Conservation (phyloP, 495 filamentous ascomycete species). For the Recurvomyces mirabilis region DNA sequence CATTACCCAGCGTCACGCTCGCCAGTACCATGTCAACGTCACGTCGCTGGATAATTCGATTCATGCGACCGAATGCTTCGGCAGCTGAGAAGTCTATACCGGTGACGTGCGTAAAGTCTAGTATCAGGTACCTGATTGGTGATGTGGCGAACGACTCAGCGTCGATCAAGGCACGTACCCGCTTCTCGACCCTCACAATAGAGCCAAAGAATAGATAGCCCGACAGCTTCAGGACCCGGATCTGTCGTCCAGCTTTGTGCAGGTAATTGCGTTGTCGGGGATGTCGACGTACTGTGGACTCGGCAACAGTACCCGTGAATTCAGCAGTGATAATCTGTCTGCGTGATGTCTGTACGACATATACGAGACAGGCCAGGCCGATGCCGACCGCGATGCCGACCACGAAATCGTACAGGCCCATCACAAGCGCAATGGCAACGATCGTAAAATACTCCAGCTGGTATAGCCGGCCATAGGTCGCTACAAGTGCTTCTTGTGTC, state of each 20-base stretch:
- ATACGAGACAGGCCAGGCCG: conserved; percentile 77
- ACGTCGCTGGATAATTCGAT: conserved; percentile 60
- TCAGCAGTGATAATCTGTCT: conserved; percentile 77
- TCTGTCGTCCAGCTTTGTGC: conserved; percentile 72
- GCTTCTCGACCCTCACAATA: conserved; percentile 84
- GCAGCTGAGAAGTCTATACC: conserved; percentile 92
- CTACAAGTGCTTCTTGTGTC: conserved; percentile 72
- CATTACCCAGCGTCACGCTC: conserved; percentile 59
- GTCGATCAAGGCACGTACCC: conserved; percentile 67
- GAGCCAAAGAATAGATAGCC: conserved; percentile 79
- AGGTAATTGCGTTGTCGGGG: conserved; percentile 80
- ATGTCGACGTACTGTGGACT: conserved; percentile 84
- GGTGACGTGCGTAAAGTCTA: conserved; percentile 80
- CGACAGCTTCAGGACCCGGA: conserved; percentile 76
- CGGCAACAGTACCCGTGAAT: conserved; percentile 74
- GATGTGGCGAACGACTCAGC: conserved; percentile 63
- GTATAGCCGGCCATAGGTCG: conserved; percentile 77
- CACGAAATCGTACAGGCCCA: conserved; percentile 96
- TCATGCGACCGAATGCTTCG: conserved; percentile 86
- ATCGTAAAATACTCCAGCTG: conserved; percentile 82
- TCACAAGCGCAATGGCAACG: conserved; percentile 81
- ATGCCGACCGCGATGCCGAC: conserved; percentile 86
- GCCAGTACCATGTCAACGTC: conserved; percentile 71
- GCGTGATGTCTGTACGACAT: conserved; percentile 80
- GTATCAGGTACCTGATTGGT: conserved; percentile 80